Conservation (phyloP, 2,329 filamentous ascomycete species). For the Penicillium glabrum region DNA sequence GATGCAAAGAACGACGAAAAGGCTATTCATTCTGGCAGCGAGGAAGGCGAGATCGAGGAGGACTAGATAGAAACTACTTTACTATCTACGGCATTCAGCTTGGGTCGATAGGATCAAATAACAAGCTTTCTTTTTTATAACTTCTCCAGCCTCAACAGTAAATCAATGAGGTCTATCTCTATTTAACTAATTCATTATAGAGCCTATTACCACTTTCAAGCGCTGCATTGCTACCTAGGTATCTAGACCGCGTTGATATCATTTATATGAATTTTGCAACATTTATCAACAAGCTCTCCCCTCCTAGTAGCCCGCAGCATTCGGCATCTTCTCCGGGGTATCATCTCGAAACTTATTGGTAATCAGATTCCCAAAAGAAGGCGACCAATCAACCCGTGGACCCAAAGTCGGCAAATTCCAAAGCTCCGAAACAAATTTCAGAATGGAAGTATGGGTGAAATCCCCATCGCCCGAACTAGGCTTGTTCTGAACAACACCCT, state of each 20-base stretch:
- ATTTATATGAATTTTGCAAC: no score
- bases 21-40: conserved; percentile 77
- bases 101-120: background rate
- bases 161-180: no score
- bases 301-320: conserved; percentile 24
- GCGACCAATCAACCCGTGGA: conserved; percentile 38
- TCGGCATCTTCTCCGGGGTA: conserved; percentile 26
- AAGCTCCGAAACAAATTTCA: conserved; percentile 46
- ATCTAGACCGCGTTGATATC: no score
- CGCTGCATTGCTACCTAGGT: no score
- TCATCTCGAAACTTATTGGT: conserved; percentile 24
- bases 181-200: no score
- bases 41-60: conserved; percentile 98
- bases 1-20: conserved; percentile 42
- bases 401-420: conserved; percentile 43
- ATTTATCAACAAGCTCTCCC: background rate
- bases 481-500: conserved; percentile 43
- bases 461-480: conserved; percentile 36
- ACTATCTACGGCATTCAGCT: background rate
- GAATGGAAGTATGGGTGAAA: conserved; percentile 48
- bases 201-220: no score
- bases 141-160: background rate
- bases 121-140: background rate
- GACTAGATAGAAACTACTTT: conserved; percentile 31
- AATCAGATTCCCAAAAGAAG: conserved; percentile 38